These are phyloP conservation scores for Hypoxylon fuscum DNA, from an alignment of 495 filamentous ascomycete species.

Conservation along the genomic window DNA sequence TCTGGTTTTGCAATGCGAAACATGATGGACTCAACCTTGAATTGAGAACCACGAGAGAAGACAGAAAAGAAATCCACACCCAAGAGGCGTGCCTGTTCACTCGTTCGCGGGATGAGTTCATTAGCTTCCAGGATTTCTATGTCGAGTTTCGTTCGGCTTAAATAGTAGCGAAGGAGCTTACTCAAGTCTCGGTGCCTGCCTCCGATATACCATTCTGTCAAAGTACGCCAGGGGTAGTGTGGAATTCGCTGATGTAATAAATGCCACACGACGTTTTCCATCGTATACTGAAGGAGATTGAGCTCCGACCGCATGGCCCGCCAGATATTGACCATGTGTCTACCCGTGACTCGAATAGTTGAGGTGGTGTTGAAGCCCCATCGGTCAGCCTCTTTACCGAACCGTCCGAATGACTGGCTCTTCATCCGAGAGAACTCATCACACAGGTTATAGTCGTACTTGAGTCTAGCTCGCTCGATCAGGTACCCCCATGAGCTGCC, in stretches of 20 bases:
- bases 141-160: constrained; percentile 79
- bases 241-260: constrained; percentile 90
- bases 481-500: constrained; percentile 94
- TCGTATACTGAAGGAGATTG: constrained; percentile 89
- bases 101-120: constrained; percentile 86
- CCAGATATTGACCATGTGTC: constrained; percentile 98
- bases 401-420: constrained; percentile 78
- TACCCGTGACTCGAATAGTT: constrained; percentile 84
- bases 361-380: constrained; percentile 96
- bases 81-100: constrained; percentile 91
- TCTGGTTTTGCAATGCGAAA: constrained; percentile 98
- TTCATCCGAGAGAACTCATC: constrained; percentile 92
- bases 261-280: constrained; percentile 97
- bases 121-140: constrained; percentile 92
- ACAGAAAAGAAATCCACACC: constrained; percentile 97
- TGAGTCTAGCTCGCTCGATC: constrained; percentile 84
- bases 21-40: constrained; percentile 98
- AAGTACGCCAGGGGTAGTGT: constrained; percentile 78
- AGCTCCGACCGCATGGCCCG: constrained; percentile 92
- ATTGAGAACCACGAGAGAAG: constrained; percentile 92
- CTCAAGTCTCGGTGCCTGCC: constrained; percentile 71
- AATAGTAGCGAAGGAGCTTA: constrained; percentile 82
- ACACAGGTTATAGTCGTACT: constrained; percentile 89
- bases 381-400: constrained; percentile 83
- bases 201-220: constrained; percentile 84